Percentiles rank a stretch among this genome's conserved stretches.
These are phyloP conservation scores for Phytophthora lateralis DNA, from an alignment of 352 stramenopile species.

Conservation along the genomic window DNA sequence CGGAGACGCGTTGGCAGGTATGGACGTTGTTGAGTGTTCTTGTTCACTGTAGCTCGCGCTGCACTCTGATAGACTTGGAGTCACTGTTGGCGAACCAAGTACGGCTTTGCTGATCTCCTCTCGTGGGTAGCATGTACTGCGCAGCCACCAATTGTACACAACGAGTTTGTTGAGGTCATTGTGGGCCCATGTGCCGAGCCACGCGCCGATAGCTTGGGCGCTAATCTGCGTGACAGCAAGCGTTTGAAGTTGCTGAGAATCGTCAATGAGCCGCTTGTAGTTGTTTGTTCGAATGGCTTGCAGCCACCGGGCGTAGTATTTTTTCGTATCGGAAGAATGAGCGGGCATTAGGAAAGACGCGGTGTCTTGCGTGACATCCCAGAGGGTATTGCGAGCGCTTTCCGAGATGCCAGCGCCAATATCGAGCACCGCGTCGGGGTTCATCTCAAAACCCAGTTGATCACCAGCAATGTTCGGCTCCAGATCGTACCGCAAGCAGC, in stretches of 20 bases:
- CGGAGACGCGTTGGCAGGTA: slow-evolving; percentile 35
- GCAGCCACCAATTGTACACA: slow-evolving; percentile 61
- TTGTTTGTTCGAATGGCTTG: slow-evolving; percentile 39
- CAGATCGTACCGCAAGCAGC: slow-evolving; percentile 62
- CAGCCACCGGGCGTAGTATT: slow-evolving; percentile 54
- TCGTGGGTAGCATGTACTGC: slow-evolving; percentile 48
- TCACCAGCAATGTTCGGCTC: slow-evolving; percentile 54
- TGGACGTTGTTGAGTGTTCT: slow-evolving; percentile 23
- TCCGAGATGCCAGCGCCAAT: slow-evolving; percentile 38
- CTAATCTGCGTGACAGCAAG: slow-evolving; percentile 28
- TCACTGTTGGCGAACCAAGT: slow-evolving; percentile 17
- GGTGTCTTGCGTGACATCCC: slow-evolving; percentile 21
- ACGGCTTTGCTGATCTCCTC: slow-evolving; percentile 27
- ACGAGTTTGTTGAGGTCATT: slow-evolving; percentile 48
- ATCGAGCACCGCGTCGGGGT: slow-evolving; percentile 29
- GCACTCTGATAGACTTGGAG: slow-evolving; percentile 24
- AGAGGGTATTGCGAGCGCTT: slow-evolving; percentile 22
- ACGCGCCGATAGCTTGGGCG: slow-evolving; percentile 35
- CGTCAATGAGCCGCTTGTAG: slow-evolving; percentile 19
- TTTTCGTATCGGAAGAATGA: slow-evolving; percentile 33
- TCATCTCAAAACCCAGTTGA: slow-evolving; percentile 73
- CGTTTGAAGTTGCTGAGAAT: slow-evolving; percentile 17
- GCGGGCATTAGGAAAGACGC: slow-evolving; percentile 48
- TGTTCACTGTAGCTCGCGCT: slow-evolving; percentile 33
- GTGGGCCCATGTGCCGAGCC: slow-evolving; percentile 42